A percentile compares a stretch with the other conserved stretches of the same genome.
Conservation (phyloP, 2,329 filamentous ascomycete species). For the Ophiosphaerella narmari region DNA sequence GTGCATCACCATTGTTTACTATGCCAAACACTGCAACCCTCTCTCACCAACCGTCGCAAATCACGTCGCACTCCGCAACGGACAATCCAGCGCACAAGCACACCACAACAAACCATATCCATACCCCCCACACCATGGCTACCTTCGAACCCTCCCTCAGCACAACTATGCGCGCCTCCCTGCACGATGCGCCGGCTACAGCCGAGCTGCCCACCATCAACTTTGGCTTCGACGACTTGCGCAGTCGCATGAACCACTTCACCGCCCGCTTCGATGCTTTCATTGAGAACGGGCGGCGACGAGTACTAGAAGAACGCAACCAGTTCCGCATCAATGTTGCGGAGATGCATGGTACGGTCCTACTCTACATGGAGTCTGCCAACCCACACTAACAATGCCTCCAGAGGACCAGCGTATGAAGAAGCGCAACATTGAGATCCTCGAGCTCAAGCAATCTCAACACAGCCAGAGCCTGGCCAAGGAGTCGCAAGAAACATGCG, state of each 20-base stretch:
- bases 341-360: constrained; percentile 77
- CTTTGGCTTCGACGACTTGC: constrained; percentile 94
- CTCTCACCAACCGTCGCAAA: constrained; percentile 12
- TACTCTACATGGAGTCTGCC: not conserved
- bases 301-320: constrained; percentile 90
- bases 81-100: not conserved
- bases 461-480: constrained; percentile 77
- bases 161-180: constrained; percentile 64
- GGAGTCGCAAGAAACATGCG: constrained; percentile 72
- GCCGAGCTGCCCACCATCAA: constrained; percentile 86
- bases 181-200: constrained; percentile 66
- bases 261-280: constrained; percentile 89
- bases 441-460: constrained; percentile 70
- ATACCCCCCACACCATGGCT: constrained; percentile 55
- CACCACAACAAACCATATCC: not conserved
- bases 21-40: constrained; percentile 29
- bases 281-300: constrained; percentile 87
- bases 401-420: constrained; percentile 90
- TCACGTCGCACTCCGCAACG: constrained; percentile 17
- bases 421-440: constrained; percentile 83
- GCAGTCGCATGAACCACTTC: constrained; percentile 93
- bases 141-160: constrained; percentile 73
- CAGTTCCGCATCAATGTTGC: constrained; percentile 89
- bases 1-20: constrained; percentile 33
- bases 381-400: constrained; percentile 5